phyloP scores from a whole-genome alignment of 1,284 basidiomycete genomes.

The Crepidotus sp. region DNA sequence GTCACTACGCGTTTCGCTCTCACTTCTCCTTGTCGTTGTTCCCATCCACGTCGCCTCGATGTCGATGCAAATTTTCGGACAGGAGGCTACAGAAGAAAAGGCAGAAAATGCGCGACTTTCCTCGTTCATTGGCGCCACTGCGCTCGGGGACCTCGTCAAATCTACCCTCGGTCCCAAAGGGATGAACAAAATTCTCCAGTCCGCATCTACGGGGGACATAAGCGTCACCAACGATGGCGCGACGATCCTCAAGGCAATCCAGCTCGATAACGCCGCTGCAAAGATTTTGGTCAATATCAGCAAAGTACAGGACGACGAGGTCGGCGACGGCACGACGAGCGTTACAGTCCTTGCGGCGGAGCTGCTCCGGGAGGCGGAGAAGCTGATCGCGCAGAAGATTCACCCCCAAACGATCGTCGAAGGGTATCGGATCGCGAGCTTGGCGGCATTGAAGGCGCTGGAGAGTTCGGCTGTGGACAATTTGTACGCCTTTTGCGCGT shows the following conservation, averaged over 20 bases:
- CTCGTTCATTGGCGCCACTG: slow-evolving; percentile 95
- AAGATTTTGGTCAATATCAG: slow-evolving; percentile 99
- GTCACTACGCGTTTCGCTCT: slow-evolving; percentile 5
- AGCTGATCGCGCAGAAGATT: slow-evolving; percentile 86
- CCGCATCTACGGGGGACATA: slow-evolving; percentile 84
- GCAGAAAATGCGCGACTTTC: slow-evolving; percentile 98
- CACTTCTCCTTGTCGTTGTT: no score
- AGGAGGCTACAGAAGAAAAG: slow-evolving; percentile 82
- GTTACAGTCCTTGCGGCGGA: slow-evolving; percentile 94
- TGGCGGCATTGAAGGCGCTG: slow-evolving; percentile 78
- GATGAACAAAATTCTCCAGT: slow-evolving; percentile 95
- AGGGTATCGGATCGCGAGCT: slow-evolving; percentile 90
- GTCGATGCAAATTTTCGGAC: slow-evolving; percentile 29
- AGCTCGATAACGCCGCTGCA: slow-evolving; percentile 96
- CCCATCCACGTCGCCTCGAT: slow-evolving; percentile 20
- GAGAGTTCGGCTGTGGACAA: slow-evolving; percentile 80
- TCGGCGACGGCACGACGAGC: slow-evolving; percentile 94
- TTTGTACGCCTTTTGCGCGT: slow-evolving; percentile 44
- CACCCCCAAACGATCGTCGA: slow-evolving; percentile 99
- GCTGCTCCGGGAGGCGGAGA: slow-evolving; percentile 91
- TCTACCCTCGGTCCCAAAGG: slow-evolving; percentile 97
- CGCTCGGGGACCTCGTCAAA: slow-evolving; percentile 96
- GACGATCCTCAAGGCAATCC: slow-evolving; percentile 95
- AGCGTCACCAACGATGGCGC: slow-evolving; percentile 99
- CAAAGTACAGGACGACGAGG: slow-evolving; percentile 99